Conservation (phyloP, 257 asterid species). For the Solanum appendiculatum region DNA sequence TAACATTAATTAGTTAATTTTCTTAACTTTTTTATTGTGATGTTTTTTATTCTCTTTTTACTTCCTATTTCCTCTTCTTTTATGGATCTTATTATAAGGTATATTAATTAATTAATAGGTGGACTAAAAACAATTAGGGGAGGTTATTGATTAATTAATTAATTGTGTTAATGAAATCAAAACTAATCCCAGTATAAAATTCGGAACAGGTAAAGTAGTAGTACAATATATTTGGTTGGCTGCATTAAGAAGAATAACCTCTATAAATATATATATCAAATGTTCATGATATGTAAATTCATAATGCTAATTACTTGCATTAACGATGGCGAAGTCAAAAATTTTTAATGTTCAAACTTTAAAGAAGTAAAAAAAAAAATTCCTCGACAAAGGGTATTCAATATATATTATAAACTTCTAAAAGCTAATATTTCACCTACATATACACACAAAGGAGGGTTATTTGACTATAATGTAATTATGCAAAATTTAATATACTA, state of each 20-base stretch:
- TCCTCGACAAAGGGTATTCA: too few species aligned
- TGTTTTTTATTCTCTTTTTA: neutral
- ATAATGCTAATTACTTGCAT: neutral
- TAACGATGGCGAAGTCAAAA: neutral
- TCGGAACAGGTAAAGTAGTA: neutral
- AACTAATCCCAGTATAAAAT: neutral
- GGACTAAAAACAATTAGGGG: neutral
- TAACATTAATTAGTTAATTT: neutral
- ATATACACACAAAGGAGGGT: too few species aligned
- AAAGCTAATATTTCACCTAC: neutral
- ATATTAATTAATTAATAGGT: neutral
- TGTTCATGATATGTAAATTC: neutral
- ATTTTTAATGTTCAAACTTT: neutral
- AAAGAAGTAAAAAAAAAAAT: too few species aligned
- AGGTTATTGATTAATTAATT: neutral
- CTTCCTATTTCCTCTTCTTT: neutral
- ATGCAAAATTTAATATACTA: too few species aligned
- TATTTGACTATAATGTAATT: too few species aligned
- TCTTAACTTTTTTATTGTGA: neutral
- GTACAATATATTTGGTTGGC: neutral
- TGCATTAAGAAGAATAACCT: neutral
- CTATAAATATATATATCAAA: too few species aligned
- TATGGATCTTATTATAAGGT: neutral
- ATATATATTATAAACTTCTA: neutral
- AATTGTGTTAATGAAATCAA: neutral